Evolutionary conservation across 768 basidiomycete species (phyloP).

Genomic region (Fistulinella prunicolor): DNA sequence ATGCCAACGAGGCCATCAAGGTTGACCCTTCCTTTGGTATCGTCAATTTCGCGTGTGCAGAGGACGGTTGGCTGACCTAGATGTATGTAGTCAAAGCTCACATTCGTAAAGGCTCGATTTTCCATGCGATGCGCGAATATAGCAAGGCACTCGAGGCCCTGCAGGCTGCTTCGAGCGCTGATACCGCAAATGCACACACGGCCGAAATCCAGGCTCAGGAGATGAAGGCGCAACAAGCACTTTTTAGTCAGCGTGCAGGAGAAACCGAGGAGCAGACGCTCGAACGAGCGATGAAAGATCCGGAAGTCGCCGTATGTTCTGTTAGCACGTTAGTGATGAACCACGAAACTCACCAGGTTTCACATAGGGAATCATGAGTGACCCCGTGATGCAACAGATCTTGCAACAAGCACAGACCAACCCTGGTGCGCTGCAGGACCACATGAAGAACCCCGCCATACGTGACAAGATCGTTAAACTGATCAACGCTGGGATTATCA

Average conservation of each 20-base stretch:
- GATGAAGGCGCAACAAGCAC: conserved; percentile 74
- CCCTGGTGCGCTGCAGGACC: conserved; percentile 87
- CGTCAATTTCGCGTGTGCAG: neutral
- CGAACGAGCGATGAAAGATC: conserved; percentile 94
- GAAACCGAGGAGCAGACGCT: conserved; percentile 94
- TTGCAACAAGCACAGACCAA: conserved; percentile 90
- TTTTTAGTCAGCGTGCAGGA: conserved; percentile 71
- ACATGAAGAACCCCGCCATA: conserved; percentile 90
- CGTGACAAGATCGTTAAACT: conserved; percentile 84
- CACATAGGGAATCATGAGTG: conserved; percentile 73
- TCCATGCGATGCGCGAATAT: conserved; percentile 89
- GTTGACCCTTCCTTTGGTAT: conserved; percentile 82
- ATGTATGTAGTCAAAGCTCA: conserved; percentile 73
- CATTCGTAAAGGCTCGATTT: conserved; percentile 86
- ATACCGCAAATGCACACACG: conserved; percentile 78
- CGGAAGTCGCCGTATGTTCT: conserved; percentile 80
- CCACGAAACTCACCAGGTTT: conserved; percentile 5
- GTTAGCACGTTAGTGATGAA: neutral
- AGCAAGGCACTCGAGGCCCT: conserved; percentile 81
- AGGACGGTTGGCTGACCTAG: neutral
- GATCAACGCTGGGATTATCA: conserved; percentile 90
- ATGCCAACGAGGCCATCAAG: conserved; percentile 90
- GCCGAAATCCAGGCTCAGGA: conserved; percentile 81
- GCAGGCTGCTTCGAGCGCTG: conserved; percentile 74
- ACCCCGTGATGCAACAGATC: conserved; percentile 93